Evolutionary conservation across 2,329 filamentous ascomycete species (phyloP).

Genomic region (Colletotrichum siamense): DNA sequence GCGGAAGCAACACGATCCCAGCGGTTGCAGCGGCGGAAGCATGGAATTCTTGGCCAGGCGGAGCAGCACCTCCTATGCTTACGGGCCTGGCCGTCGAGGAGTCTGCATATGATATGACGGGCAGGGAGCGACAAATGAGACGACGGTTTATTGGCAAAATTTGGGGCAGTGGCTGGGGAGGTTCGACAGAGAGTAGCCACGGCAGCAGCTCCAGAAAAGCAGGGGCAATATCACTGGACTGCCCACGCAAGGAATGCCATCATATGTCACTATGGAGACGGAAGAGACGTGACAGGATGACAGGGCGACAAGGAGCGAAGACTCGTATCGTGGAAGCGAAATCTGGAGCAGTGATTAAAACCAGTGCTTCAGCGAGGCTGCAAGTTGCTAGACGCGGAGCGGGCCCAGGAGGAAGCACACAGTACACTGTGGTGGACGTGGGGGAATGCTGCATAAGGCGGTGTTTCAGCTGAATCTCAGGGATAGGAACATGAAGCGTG

Average conservation of each 20-base stretch:
- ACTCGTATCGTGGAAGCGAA: neutral
- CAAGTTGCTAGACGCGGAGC: neutral
- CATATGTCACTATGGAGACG: neutral
- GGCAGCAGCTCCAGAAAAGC: neutral
- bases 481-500: neutral
- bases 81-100: neutral
- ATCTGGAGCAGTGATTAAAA: neutral
- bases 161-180: neutral
- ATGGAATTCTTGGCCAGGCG: neutral
- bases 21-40: neutral
- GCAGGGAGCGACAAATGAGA: neutral
- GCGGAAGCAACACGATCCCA: neutral
- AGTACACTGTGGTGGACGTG: neutral
- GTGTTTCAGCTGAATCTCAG: neutral
- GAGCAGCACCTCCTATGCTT: neutral
- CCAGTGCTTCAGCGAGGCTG: neutral
- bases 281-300: neutral
- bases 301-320: neutral
- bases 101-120: neutral
- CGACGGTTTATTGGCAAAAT: neutral
- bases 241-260: neutral
- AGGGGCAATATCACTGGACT: neutral
- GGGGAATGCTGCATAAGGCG: neutral
- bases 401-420: neutral
- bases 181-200: neutral